These are phyloP conservation scores for Clohesyomyces aquaticus DNA, from an alignment of 495 filamentous ascomycete species.

Conservation along the genomic window DNA sequence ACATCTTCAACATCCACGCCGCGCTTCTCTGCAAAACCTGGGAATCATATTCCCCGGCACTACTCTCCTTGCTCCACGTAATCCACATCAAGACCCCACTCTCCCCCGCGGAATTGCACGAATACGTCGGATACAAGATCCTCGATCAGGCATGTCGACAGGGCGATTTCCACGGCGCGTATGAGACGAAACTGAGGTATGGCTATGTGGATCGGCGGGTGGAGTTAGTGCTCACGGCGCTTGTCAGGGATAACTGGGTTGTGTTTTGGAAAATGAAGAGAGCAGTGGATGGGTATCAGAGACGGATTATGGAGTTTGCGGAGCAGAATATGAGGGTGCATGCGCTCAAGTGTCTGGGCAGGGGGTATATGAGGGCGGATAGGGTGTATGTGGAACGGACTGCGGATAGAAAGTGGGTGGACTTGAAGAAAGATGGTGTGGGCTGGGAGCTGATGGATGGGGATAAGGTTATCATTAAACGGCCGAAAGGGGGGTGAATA, in stretches of 20 bases:
- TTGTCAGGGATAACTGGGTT: constrained; percentile 82
- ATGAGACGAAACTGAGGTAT: constrained; percentile 61
- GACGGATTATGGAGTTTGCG: constrained; percentile 77
- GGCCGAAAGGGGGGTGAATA: constrained; percentile 53
- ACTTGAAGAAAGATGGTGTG: constrained; percentile 66
- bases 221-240: constrained; percentile 66
- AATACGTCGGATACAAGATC: constrained; percentile 78
- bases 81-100: constrained; percentile 70
- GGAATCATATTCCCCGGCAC: constrained; percentile 87
- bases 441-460: constrained; percentile 75
- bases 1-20: constrained; percentile 76
- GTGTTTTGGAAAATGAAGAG: constrained; percentile 72
- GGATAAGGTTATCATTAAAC: constrained; percentile 69
- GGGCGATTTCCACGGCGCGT: constrained; percentile 73
- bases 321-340: constrained; percentile 69
- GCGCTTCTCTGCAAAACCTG: constrained; percentile 76
- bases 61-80: constrained; percentile 72
- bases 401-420: constrained; percentile 67
- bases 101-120: constrained; percentile 68
- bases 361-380: constrained; percentile 76
- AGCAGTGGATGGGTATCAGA: constrained; percentile 74
- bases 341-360: constrained; percentile 80
- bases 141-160: constrained; percentile 88
- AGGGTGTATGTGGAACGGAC: constrained; percentile 65
- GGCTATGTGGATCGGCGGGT: constrained; percentile 64